Percentiles rank a stretch among this genome's conserved stretches.
These are phyloP conservation scores for Beverwykella pulmonaria DNA, from an alignment of 495 filamentous ascomycete species.

Conservation along the genomic window DNA sequence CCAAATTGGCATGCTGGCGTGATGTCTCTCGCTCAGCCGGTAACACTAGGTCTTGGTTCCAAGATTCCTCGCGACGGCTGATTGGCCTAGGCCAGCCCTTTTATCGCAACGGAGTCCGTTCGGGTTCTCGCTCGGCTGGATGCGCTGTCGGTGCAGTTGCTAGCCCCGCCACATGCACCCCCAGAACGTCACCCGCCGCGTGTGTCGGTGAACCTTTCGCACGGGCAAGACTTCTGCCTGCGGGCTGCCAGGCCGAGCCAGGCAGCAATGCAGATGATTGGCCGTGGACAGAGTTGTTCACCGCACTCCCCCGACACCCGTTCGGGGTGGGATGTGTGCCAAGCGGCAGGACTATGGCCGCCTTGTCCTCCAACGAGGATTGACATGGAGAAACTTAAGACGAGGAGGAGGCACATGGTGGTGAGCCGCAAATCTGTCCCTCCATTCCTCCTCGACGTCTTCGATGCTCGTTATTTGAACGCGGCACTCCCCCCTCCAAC, in stretches of 20 bases:
- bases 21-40: conserved; percentile 11
- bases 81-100: conserved; percentile 11
- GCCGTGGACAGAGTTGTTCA: too few species aligned
- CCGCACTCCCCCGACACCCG: conserved; percentile 19
- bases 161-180: conserved; percentile 25
- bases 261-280: conserved; percentile 14
- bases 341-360: conserved; percentile 17
- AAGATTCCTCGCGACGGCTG: not conserved
- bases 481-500: conserved; percentile 1
- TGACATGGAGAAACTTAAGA: conserved; percentile 17
- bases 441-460: not conserved
- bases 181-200: conserved; percentile 11
- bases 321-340: conserved; percentile 17
- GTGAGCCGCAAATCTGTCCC: conserved; percentile 36
- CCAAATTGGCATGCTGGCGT: conserved; percentile 10
- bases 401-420: conserved; percentile 15
- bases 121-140: conserved; percentile 28
- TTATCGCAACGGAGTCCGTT: conserved; percentile 27
- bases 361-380: conserved; percentile 14
- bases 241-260: not conserved
- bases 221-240: not conserved
- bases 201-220: conserved; percentile 32
- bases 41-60: conserved; percentile 16
- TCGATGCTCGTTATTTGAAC: conserved; percentile 25
- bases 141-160: conserved; percentile 32